phyloP scores from a whole-genome alignment of 1,139 yeast genomes.

The Chernovozyma sophiae-reginae region DNA sequence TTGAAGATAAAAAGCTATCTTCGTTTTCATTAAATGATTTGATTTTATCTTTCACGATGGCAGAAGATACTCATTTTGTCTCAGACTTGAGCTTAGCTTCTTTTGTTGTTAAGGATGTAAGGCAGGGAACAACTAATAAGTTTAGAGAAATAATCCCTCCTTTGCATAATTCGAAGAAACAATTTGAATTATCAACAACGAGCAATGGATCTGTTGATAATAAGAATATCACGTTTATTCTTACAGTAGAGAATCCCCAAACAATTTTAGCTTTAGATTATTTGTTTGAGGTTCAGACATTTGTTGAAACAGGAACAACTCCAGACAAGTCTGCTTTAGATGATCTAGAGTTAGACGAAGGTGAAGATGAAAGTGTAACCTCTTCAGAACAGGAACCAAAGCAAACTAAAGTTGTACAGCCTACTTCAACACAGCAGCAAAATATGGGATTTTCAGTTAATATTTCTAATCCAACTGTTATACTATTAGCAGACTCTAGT shows the following conservation, averaged over 20 bases:
- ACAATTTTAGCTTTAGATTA: conserved; percentile 83
- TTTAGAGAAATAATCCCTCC: conserved; percentile 81
- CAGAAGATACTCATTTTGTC: conserved; percentile 51
- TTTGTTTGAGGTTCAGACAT: conserved; percentile 68
- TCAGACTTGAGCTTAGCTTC: conserved; percentile 66
- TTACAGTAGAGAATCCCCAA: conserved; percentile 77
- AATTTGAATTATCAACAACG: conserved; percentile 57
- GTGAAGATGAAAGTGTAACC: conserved; percentile 7
- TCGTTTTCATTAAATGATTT: conserved; percentile 61
- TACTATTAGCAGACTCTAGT: conserved; percentile 78
- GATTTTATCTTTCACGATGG: conserved; percentile 47
- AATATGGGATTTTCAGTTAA: conserved; percentile 58
- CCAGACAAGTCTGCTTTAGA: conserved; percentile 15
- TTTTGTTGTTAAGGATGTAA: conserved; percentile 72
- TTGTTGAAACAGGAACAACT: conserved; percentile 45
- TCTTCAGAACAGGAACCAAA: not conserved
- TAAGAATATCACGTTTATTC: conserved; percentile 45
- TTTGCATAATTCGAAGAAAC: conserved; percentile 58
- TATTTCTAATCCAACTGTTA: conserved; percentile 73
- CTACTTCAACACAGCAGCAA: not conserved
- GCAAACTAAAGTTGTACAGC: not conserved
- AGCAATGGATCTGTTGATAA: conserved; percentile 39
- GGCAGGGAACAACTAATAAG: conserved; percentile 58
- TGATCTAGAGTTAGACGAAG: conserved; percentile 13
- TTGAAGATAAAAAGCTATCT: conserved; percentile 51